Evolutionary conservation across 495 filamentous ascomycete species (phyloP).

Genomic region (Venustampulla echinocandica): DNA sequence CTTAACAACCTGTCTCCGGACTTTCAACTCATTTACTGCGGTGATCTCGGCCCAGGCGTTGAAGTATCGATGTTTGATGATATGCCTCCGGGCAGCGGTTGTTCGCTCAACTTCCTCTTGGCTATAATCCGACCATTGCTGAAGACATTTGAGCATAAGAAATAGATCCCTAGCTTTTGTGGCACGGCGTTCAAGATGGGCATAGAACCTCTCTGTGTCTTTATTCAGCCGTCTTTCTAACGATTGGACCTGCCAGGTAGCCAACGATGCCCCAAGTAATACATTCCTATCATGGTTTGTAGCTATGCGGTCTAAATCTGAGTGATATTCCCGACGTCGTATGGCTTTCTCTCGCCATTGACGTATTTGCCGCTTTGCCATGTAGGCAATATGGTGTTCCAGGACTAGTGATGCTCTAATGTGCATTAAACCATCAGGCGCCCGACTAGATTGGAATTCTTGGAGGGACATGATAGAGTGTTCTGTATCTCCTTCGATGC

Average conservation of each 20-base stretch:
- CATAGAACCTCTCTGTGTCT: constrained; percentile 53
- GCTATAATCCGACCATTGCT: constrained; percentile 59
- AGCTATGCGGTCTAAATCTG: constrained; percentile 42
- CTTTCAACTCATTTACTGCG: constrained; percentile 58
- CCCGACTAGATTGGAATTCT: neutral
- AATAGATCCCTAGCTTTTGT: constrained; percentile 54
- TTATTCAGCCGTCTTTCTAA: constrained; percentile 36
- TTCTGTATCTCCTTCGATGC: constrained; percentile 1
- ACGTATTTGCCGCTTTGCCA: constrained; percentile 39
- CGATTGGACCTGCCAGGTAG: constrained; percentile 46
- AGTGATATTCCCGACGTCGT: constrained; percentile 33
- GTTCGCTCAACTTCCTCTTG: constrained; percentile 46
- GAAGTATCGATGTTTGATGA: constrained; percentile 65
- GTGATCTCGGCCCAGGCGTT: constrained; percentile 71
- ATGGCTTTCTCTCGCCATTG: constrained; percentile 47
- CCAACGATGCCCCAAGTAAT: constrained; percentile 48
- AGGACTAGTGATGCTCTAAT: constrained; percentile 21
- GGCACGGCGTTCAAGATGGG: constrained; percentile 52
- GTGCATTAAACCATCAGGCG: constrained; percentile 11
- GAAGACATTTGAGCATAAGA: constrained; percentile 62
- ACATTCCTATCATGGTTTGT: constrained; percentile 40
- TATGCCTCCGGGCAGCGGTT: constrained; percentile 51
- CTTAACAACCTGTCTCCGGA: constrained; percentile 49
- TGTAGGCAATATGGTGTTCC: constrained; percentile 34
- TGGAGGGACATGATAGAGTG: neutral